Conservation (phyloP, 2,329 filamentous ascomycete species). For the Hymenoscyphus fraxineus region DNA sequence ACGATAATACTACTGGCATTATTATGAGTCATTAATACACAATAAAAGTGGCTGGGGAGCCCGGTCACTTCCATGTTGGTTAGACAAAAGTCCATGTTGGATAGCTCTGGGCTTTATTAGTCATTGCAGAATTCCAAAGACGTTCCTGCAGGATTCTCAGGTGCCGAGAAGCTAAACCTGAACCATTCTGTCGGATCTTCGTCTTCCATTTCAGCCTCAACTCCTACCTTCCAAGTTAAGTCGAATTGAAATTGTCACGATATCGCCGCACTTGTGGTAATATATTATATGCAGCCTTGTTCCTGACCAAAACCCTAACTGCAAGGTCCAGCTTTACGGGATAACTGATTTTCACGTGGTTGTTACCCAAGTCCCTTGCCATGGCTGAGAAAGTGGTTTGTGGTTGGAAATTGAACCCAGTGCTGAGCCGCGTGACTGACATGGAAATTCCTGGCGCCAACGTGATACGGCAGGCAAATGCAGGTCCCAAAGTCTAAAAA, state of each 20-base stretch:
- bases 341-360: neutral
- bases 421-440: neutral
- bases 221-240: neutral
- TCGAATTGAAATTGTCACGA: neutral
- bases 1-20: no score
- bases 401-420: neutral
- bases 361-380: neutral
- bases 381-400: neutral
- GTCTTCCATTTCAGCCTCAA: neutral
- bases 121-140: neutral
- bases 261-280: neutral
- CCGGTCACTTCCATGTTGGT: no score
- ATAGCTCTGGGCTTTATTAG: no score
- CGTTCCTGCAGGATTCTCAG: neutral
- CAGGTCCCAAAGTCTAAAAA: neutral
- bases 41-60: no score
- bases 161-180: neutral
- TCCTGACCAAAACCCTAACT: neutral
- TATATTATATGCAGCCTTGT: neutral
- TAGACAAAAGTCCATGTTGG: no score
- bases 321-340: neutral
- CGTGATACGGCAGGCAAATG: neutral
- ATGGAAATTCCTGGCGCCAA: neutral
- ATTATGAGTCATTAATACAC: no score
- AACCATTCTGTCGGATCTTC: neutral